Base-by-base conservation (phyloP, 1,284 basidiomycete genomes). In the Ganoderma meredithae region DNA sequence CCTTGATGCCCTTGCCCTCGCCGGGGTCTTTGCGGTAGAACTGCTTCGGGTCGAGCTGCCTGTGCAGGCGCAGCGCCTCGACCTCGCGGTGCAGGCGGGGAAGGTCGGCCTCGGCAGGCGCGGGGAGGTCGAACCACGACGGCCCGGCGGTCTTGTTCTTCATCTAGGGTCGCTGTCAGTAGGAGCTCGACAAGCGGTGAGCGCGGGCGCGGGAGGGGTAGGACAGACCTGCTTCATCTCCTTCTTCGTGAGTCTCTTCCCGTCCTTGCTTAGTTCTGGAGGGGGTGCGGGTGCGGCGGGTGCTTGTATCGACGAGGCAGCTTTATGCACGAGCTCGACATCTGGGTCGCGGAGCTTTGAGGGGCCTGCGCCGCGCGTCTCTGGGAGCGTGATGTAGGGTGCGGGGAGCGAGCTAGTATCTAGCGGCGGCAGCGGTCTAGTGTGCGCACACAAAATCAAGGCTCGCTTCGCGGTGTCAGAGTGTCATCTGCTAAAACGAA, bases 21-120 rank as follows among this genome's bases (percentile, higher is more conserved):
- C 92, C 91, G 65, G 91, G 88, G 62, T 95, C 93, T 76, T 91
- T 94, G 66, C 88, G 83, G 83, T 98, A 97, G 84, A 99, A 99
- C 41, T 96, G 86, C 80, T 99, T 99, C 8, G 97, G 97, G 77
- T 99, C 97, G 43, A 99, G 86, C 66, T 96, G 93, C 78, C 97
- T 97, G 60, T 94, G 90, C 63, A 99, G 83, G 27, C 95, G 90
- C 63, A 99, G 84, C 1, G 97, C 95, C 79, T 98, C 96, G 43
- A 98, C 94, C 82, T 99, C 97, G 66, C 94, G 90, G 76, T 96
- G 86, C 72, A 99, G 85, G 67, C 93, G 88, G 41, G 95, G 94
- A 7, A 96, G 83, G 69, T 96, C 90, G 10, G 93, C 88, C 66
- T 92, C 90, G 25, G 90, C 82, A 27, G 95, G 94, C 7, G 95